These are phyloP conservation scores for Pseudogymnoascus sp. DNA, from an alignment of 2,329 filamentous ascomycete species.

Conservation along the genomic window DNA sequence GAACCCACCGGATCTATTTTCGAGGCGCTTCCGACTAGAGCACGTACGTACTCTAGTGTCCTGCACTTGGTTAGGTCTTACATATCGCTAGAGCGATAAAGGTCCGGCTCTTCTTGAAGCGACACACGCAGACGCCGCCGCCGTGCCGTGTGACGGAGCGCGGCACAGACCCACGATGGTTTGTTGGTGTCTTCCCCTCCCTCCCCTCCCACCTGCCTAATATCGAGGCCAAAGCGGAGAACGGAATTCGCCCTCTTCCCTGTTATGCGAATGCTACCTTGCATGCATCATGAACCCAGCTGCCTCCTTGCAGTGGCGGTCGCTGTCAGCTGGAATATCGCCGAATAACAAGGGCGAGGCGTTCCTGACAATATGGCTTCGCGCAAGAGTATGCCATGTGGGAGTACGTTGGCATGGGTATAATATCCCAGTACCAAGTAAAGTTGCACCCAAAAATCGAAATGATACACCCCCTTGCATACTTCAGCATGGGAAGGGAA, in stretches of 20 bases:
- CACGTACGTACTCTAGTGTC: neutral
- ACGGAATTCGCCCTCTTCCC: neutral
- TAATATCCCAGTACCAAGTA: neutral
- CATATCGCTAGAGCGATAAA: neutral
- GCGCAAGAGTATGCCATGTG: neutral
- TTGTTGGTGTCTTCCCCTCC: neutral
- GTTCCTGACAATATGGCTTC: neutral
- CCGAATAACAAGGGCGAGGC: neutral
- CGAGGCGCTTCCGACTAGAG: neutral
- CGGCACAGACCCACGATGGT: neutral
- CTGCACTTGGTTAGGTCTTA: neutral
- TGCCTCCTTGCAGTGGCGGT: neutral
- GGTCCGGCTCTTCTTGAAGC: neutral
- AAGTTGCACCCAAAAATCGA: neutral
- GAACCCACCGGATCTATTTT: neutral
- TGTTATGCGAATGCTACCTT: neutral
- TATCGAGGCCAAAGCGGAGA: conserved; percentile 4
- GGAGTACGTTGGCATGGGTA: neutral
- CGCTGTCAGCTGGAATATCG: neutral
- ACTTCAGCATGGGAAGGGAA: neutral
- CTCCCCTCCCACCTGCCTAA: neutral
- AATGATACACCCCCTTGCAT: neutral
- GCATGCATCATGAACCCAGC: neutral
- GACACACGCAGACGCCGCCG: neutral
- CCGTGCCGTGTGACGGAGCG: neutral